A percentile compares a stretch with the other conserved stretches of the same genome.
Evolutionary conservation across 1,284 basidiomycete genomes (phyloP).

Genomic region (Cystobasidiaceae sp.): DNA sequence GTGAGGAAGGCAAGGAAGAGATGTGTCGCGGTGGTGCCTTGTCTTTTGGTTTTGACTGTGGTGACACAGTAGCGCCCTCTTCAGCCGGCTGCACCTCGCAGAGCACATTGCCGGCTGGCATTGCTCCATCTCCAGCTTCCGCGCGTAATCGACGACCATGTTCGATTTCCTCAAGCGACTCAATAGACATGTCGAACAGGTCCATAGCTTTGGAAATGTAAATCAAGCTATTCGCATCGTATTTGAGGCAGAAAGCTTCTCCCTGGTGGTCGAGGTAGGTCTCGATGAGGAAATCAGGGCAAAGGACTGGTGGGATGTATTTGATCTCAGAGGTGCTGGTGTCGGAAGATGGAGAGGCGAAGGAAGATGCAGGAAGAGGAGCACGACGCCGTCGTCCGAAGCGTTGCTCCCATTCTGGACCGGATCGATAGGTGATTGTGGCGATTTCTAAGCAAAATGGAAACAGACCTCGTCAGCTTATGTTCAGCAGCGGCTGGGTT

Average conservation of each 20-base stretch:
- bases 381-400: slow-evolving; percentile 73
- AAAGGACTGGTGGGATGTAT: slow-evolving; percentile 56
- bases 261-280: slow-evolving; percentile 96
- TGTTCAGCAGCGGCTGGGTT: background rate
- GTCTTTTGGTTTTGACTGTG: slow-evolving; percentile 55
- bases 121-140: slow-evolving; percentile 38
- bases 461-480: background rate
- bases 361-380: slow-evolving; percentile 25
- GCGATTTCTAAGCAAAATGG: slow-evolving; percentile 78
- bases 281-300: slow-evolving; percentile 97
- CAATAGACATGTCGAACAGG: slow-evolving; percentile 87
- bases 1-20: slow-evolving; percentile 53
- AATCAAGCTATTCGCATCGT: slow-evolving; percentile 97
- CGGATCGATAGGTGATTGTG: slow-evolving; percentile 97
- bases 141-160: slow-evolving; percentile 33
- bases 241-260: slow-evolving; percentile 85
- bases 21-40: slow-evolving; percentile 53
- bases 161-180: slow-evolving; percentile 64
- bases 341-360: slow-evolving; percentile 47
- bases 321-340: slow-evolving; percentile 42
- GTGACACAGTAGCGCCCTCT: background rate
- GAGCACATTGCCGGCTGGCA: slow-evolving; percentile 41
- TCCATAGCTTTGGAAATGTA: slow-evolving; percentile 99
- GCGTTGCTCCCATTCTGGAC: slow-evolving; percentile 96
- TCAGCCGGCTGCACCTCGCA: background rate